phyloP scores from a whole-genome alignment of 768 basidiomycete genomes.

The Rhizopogon roseolus region DNA sequence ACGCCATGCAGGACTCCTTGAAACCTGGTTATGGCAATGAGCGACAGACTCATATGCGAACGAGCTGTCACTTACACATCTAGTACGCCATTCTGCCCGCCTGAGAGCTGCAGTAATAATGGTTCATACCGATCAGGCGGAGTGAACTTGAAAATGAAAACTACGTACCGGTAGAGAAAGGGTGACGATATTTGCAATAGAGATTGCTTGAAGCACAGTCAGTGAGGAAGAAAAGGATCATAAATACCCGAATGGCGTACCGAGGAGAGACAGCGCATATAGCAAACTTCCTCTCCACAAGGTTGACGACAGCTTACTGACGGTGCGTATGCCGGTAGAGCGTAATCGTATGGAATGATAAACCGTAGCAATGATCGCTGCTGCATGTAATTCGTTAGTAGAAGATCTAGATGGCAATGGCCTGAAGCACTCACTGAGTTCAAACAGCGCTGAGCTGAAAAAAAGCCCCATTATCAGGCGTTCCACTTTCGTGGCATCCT shows the following conservation, averaged over 20 bases:
- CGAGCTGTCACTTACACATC: slow-evolving; percentile 2
- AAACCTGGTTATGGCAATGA: neutral
- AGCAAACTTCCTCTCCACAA: slow-evolving; percentile 7
- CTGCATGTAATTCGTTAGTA: neutral
- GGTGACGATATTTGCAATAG: slow-evolving; percentile 3
- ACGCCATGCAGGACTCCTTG: slow-evolving; percentile 9
- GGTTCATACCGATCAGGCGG: neutral
- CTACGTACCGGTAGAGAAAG: slow-evolving; percentile 5
- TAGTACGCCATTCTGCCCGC: slow-evolving; percentile 6
- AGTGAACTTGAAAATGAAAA: no score
- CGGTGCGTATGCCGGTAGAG: neutral
- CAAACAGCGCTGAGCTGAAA: slow-evolving; percentile 1
- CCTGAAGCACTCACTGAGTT: neutral
- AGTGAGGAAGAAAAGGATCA: neutral
- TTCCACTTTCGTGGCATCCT: neutral
- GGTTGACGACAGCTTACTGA: neutral
- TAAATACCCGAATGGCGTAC: neutral
- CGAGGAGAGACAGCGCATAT: slow-evolving; percentile 6
- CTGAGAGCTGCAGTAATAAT: neutral
- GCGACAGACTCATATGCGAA: no score
- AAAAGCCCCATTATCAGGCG: slow-evolving; percentile 1
- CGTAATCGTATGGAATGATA: neutral
- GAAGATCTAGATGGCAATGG: neutral
- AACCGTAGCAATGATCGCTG: neutral
- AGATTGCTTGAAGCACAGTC: neutral